Base-by-base conservation (phyloP, 257 asterid genomes). In the Datura wrightii region DNA sequence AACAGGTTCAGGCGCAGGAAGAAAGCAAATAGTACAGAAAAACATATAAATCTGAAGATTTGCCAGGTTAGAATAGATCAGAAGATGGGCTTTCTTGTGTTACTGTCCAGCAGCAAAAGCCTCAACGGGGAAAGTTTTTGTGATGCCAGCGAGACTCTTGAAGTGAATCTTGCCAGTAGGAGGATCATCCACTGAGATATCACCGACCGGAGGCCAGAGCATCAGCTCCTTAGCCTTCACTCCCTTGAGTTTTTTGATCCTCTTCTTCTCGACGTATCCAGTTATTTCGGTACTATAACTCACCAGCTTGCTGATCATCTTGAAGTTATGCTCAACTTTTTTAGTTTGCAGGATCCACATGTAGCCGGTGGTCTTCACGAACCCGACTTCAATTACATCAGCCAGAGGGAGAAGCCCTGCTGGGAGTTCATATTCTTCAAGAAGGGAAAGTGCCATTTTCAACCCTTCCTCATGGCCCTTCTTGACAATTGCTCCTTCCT, bases 131-230 rank as follows among this genome's bases (percentile, higher is more conserved):
- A 93, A 93, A 6, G 97, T 91, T 90, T 93, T 93, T 8, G 96
- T 92, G 84, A 94, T 92, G 2, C 98, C 94, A 1, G 95, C 97
- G 36, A 93, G 94, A 62, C 97, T 93, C 92, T 93, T 94, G 93
- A 94, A 93, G 55, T 90, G 93, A 69, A 94, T 88, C 91, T 94
- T 94, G 9, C 94, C 95, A 0, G 93, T 88, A 5, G 95, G 85
- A 6, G 90, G 88, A 76, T 88, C 86, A 60, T 87, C 88, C 2
- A 92, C 85, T 6, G 65, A 84, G 63, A 94, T 92, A 85, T 92
- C 94, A 56, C 84, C 89, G 7, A 94, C 95, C 0, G 98, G 95
- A 8, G 98, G 97, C 95, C 98, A 92, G 44, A 94, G 66, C 91
- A 92, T 87, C 37, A 92, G 89, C 90, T 94, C 95, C 87, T 91